These are phyloP conservation scores for Penicillium maclennaniae DNA, from an alignment of 495 filamentous ascomycete species.

Conservation along the genomic window DNA sequence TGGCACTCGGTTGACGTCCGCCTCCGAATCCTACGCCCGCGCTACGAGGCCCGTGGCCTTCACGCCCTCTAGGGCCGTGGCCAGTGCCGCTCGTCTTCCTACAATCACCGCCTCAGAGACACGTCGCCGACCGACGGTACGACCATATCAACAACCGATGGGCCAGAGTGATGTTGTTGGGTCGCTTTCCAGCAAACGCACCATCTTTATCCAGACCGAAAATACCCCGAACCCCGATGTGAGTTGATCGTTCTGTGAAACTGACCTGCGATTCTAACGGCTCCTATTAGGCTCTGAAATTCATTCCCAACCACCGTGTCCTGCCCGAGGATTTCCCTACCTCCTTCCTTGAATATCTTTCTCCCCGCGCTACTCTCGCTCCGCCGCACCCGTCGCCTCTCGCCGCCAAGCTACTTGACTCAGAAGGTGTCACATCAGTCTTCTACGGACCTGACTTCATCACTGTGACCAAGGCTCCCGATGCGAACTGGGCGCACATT, in stretches of 20 bases:
- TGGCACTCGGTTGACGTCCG: slow-evolving; percentile 26
- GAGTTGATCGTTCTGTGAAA: slow-evolving; percentile 18
- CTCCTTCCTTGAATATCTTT: slow-evolving; percentile 86
- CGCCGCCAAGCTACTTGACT: slow-evolving; percentile 80
- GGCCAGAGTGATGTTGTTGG: slow-evolving; percentile 29
- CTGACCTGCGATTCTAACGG: not conserved
- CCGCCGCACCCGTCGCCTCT: slow-evolving; percentile 91
- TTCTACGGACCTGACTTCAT: slow-evolving; percentile 96
- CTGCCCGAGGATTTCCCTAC: slow-evolving; percentile 68
- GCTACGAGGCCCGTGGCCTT: slow-evolving; percentile 28
- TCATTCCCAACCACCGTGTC: slow-evolving; percentile 80
- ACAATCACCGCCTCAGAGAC: slow-evolving; percentile 48
- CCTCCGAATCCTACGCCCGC: slow-evolving; percentile 25
- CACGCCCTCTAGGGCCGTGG: slow-evolving; percentile 31
- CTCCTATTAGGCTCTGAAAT: slow-evolving; percentile 70
- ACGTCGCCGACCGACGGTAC: slow-evolving; percentile 45
- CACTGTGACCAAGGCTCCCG: slow-evolving; percentile 85
- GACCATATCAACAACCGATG: slow-evolving; percentile 43
- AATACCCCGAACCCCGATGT: slow-evolving; percentile 87
- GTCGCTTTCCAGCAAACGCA: slow-evolving; percentile 52
- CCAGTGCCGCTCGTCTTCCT: slow-evolving; percentile 41
- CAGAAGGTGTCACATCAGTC: slow-evolving; percentile 89
- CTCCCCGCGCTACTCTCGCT: slow-evolving; percentile 79
- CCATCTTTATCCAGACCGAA: slow-evolving; percentile 97
- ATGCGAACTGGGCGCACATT: slow-evolving; percentile 88